phyloP scores from a whole-genome alignment of 2,329 filamentous ascomycete genomes.

The Phaeosphaeria sp. region DNA sequence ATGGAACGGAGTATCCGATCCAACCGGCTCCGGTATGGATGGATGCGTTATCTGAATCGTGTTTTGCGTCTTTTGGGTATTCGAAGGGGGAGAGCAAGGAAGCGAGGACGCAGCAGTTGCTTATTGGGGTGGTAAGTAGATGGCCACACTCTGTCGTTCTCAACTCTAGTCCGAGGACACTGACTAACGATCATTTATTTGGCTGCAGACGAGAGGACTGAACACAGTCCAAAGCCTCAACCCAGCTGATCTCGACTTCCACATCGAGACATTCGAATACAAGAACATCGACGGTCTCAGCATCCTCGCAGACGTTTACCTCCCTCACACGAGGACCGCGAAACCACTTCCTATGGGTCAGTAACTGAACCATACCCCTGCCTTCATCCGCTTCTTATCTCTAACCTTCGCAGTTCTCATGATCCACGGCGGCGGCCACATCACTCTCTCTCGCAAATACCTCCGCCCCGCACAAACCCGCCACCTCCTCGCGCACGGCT shows the following conservation, averaged over 20 bases:
- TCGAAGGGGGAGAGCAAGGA: slow-evolving; percentile 2
- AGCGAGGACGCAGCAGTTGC: not conserved
- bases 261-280: slow-evolving; percentile 13
- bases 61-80: slow-evolving; percentile 10
- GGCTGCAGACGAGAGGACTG: not conserved
- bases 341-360: slow-evolving; percentile 13
- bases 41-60: not conserved
- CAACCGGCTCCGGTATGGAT: slow-evolving; percentile 12
- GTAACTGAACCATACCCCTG: not conserved
- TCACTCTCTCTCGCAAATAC: slow-evolving; percentile 50
- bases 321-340: slow-evolving; percentile 20
- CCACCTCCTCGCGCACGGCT: slow-evolving; percentile 47
- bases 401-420: slow-evolving; percentile 46
- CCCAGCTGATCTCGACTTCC: not conserved
- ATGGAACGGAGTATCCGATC: slow-evolving; percentile 11
- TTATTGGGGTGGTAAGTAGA: not conserved
- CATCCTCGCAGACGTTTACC: slow-evolving; percentile 44
- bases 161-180: not conserved
- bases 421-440: slow-evolving; percentile 56
- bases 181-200: not conserved
- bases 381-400: slow-evolving; percentile 1
- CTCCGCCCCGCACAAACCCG: slow-evolving; percentile 49
- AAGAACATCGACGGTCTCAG: slow-evolving; percentile 16
- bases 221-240: not conserved
- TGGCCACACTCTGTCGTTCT: not conserved